phyloP scores from a whole-genome alignment of 306 rosid species.

The Ziziphus jujuba region DNA sequence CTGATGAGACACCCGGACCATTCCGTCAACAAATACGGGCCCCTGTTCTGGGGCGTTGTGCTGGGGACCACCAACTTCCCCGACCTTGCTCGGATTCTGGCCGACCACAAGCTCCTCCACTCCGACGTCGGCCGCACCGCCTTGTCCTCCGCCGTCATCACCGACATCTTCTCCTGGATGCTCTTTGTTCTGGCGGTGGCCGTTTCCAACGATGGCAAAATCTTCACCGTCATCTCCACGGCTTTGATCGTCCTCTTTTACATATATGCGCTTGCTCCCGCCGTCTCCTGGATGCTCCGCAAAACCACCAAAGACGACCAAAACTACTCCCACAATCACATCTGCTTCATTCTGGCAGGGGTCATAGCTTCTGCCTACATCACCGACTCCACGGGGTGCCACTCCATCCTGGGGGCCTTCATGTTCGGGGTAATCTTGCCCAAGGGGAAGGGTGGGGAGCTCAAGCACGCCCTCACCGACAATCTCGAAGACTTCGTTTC shows the following conservation, averaged over 20 bases:
- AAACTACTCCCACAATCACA: constrained; percentile 29
- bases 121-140: constrained; percentile 42
- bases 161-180: constrained; percentile 43
- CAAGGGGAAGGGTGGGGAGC: constrained; percentile 41
- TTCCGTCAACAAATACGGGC: not conserved
- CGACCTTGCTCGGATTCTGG: constrained; percentile 40
- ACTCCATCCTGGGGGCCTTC: constrained; percentile 40
- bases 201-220: not conserved
- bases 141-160: constrained; percentile 37
- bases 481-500: constrained; percentile 33
- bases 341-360: constrained; percentile 26
- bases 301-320: constrained; percentile 22
- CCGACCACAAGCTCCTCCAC: constrained; percentile 44
- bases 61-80: constrained; percentile 43
- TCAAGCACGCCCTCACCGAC: constrained; percentile 27
- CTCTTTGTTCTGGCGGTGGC: constrained; percentile 24
- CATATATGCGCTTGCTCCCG: constrained; percentile 30
- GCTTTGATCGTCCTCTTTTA: constrained; percentile 3
- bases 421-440: constrained; percentile 51
- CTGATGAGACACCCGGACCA: not conserved
- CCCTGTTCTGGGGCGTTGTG: constrained; percentile 37
- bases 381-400: constrained; percentile 31
- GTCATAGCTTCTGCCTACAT: constrained; percentile 21
- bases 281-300: constrained; percentile 24
- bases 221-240: constrained; percentile 11